phyloP scores from a whole-genome alignment of 768 basidiomycete species.

The Pisolithus marmoratus region DNA sequence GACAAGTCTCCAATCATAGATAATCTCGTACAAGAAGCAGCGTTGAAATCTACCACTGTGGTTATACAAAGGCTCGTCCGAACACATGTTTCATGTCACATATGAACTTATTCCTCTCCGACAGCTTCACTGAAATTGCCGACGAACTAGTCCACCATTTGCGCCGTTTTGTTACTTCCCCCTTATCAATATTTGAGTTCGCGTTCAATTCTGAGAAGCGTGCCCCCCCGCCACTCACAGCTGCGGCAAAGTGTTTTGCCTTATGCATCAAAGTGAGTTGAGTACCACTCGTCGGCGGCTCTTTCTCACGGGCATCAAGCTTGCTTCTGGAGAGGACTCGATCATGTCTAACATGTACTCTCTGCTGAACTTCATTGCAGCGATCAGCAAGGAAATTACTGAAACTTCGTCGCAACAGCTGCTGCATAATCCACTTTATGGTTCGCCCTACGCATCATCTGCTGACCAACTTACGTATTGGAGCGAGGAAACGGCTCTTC shows the following conservation, averaged over 20 bases:
- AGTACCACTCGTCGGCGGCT: background rate
- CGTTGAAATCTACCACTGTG: conserved; percentile 78
- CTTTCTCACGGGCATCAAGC: conserved; percentile 34
- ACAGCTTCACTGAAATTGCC: conserved; percentile 79
- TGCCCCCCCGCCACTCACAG: conserved; percentile 71
- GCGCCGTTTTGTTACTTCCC: conserved; percentile 83
- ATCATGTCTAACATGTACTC: conserved; percentile 97
- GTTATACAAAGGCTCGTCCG: conserved; percentile 70
- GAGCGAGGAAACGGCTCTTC: conserved; percentile 57
- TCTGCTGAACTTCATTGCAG: conserved; percentile 85
- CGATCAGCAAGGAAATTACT: conserved; percentile 71
- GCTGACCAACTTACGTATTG: conserved; percentile 48
- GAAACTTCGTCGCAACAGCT: conserved; percentile 45
- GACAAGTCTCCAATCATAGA: conserved; percentile 78
- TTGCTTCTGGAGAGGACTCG: conserved; percentile 82
- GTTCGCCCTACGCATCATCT: conserved; percentile 22
- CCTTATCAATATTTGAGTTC: conserved; percentile 82
- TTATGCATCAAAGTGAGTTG: conserved; percentile 73
- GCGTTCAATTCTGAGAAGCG: conserved; percentile 70
- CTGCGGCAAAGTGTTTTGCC: conserved; percentile 87
- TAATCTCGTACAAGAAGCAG: conserved; percentile 82
- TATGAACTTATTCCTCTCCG: background rate
- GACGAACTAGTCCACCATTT: conserved; percentile 69
- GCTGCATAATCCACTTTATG: conserved; percentile 37
- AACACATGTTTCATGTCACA: background rate